phyloP scores from a whole-genome alignment of 345 rosid genomes.

The Populus pruinosa region DNA sequence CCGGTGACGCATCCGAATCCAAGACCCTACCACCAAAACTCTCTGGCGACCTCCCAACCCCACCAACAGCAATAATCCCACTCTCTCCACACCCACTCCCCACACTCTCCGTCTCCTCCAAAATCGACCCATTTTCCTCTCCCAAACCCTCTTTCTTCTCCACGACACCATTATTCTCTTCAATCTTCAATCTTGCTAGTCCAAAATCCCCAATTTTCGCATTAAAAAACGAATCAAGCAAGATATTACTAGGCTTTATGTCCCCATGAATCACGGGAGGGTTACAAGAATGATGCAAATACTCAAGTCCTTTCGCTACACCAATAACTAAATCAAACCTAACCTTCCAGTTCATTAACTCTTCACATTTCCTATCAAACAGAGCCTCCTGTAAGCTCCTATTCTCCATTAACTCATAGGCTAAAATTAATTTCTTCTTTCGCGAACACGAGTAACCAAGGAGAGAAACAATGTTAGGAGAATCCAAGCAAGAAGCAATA shows the following conservation, averaged over 20 bases:
- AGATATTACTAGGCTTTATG: slow-evolving; percentile 65
- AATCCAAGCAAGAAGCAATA: slow-evolving; percentile 9
- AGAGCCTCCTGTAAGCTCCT: slow-evolving; percentile 69
- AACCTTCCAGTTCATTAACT: slow-evolving; percentile 58
- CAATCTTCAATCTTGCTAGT: slow-evolving; percentile 58
- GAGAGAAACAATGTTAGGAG: slow-evolving; percentile 44
- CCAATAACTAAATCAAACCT: slow-evolving; percentile 26
- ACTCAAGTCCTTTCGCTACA: slow-evolving; percentile 20
- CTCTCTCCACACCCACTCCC: slow-evolving; percentile 53
- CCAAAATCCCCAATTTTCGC: slow-evolving; percentile 82
- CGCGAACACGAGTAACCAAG: slow-evolving; percentile 58
- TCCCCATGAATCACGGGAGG: slow-evolving; percentile 68
- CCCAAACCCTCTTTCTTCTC: slow-evolving; percentile 20
- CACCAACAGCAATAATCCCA: slow-evolving; percentile 13
- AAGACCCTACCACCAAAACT: slow-evolving; percentile 40
- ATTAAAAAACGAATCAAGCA: slow-evolving; percentile 48
- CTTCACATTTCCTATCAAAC: slow-evolving; percentile 65
- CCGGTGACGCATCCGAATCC: slow-evolving; percentile 43
- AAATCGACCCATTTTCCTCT: slow-evolving; percentile 67
- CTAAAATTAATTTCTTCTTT: slow-evolving; percentile 42
- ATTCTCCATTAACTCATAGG: slow-evolving; percentile 73
- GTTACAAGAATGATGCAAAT: slow-evolving; percentile 32
- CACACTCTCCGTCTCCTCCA: slow-evolving; percentile 65
- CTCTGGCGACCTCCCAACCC: slow-evolving; percentile 48
- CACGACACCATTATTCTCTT: slow-evolving; percentile 36